Base-by-base conservation (phyloP, 2,329 filamentous ascomycete genomes). In the Aspergillus flavus region DNA sequence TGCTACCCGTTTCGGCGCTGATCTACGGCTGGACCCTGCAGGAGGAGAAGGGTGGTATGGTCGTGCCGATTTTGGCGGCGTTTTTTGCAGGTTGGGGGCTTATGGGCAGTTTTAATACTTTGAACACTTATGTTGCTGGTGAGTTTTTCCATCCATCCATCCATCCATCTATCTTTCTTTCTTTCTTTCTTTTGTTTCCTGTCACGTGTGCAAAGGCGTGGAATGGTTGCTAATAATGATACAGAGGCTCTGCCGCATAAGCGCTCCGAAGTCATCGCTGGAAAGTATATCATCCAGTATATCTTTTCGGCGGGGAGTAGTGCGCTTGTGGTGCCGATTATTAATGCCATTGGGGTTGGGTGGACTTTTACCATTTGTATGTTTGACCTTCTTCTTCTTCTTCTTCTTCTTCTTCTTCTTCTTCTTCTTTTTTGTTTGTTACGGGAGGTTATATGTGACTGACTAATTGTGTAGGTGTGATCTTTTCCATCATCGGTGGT, bases 241-340 rank as follows among this genome's bases (percentile, higher is more conserved):
- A 12, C 28, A 73, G 78, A 79, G 68, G 83, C 83, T 2, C 81
- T 86, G 36, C 76, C 76, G 1, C 66, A 70, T 19, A 64, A 71
- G 21, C 86, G 87, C n/a, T 86, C 88, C 11, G 91, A 94, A 72
- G 90, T 94, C 3, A 88, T 92, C 59, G 89, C 90, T 1, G 90
- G 91, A 0, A 95, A 95, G 75, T 95, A 94, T 75, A 87, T 92
- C 66, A 81, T 92, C 43, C 84, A 92, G 30, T 95, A 94, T 76
- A 72, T 93, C 3, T 91, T 93, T 66, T 91, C 88, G 1, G 91
- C 90, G 12, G 81, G 85, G 4, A 90, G 86, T 0, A 91, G 87
- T 7, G 91, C 89, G 0, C 85, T 87, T 0, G 91, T 91, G 63
- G 80, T 94, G 59, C 92, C 92, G 0, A 86, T 89, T 11, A 85